phyloP scores from a whole-genome alignment of 1,284 basidiomycete genomes.

The Trichosporon faecale region DNA sequence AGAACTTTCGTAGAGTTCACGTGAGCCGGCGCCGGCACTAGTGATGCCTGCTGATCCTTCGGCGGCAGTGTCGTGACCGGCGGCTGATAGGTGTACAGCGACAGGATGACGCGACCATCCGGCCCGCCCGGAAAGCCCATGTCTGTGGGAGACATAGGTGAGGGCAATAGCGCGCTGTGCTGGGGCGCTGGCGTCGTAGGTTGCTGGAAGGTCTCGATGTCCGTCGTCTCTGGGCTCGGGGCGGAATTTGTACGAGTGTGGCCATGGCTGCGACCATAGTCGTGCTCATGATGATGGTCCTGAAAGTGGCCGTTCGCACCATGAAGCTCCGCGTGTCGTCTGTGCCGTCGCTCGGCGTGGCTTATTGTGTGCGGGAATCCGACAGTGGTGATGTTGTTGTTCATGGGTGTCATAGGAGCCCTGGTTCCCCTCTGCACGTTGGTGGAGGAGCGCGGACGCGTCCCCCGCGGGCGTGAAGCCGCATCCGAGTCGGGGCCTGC shows the following conservation, averaged over 20 bases:
- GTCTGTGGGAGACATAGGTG: conserved; percentile 3
- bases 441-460: conserved; percentile 38
- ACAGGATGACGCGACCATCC: conserved; percentile 19
- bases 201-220: conserved; percentile 22
- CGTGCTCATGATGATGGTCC: conserved; percentile 4
- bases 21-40: background rate
- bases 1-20: conserved; percentile 23
- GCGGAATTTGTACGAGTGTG: conserved; percentile 32
- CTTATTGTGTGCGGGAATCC: conserved; percentile 5
- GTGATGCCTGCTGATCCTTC: background rate
- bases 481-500: background rate
- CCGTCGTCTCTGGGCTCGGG: conserved; percentile 30
- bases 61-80: background rate
- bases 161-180: background rate
- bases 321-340: conserved; percentile 11
- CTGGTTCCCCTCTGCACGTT: conserved; percentile 26
- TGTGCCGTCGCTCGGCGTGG: conserved; percentile 13
- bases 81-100: conserved; percentile 44
- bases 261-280: conserved; percentile 11
- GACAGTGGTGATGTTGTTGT: conserved; percentile 26
- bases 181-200: conserved; percentile 22
- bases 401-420: conserved; percentile 22
- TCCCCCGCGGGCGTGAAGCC: conserved; percentile 1
- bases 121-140: background rate
- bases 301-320: background rate